A percentile compares a stretch with the other conserved stretches of the same genome.
Evolutionary conservation across 2,329 filamentous ascomycete genomes (phyloP).

Genomic region (Apiospora aurea): DNA sequence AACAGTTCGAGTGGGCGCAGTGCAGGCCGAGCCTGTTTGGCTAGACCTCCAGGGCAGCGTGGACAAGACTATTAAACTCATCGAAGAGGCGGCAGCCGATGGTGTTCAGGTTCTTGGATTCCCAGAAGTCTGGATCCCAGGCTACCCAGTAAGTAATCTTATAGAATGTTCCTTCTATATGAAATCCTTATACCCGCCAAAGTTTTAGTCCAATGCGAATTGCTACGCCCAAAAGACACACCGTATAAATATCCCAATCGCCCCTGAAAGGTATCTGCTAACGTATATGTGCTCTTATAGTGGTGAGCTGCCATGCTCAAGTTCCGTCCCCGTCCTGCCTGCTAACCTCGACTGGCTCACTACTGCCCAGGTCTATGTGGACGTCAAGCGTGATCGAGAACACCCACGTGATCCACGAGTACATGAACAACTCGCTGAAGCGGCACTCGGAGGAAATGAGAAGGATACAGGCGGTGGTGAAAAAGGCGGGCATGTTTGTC

Average conservation of each 20-base stretch:
- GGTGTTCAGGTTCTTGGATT: constrained; percentile 61
- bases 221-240: background rate
- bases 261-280: background rate
- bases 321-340: background rate
- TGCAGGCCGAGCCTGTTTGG: constrained; percentile 67
- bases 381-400: constrained; percentile 50
- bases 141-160: constrained; percentile 19
- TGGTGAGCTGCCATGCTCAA: constrained; percentile 21
- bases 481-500: constrained; percentile 52
- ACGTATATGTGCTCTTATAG: constrained; percentile 16
- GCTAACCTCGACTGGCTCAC: constrained; percentile 38
- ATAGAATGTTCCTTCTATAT: background rate
- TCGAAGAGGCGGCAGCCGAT: constrained; percentile 60
- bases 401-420: constrained; percentile 46
- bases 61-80: constrained; percentile 63
- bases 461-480: constrained; percentile 48
- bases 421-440: constrained; percentile 44
- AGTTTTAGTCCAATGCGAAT: background rate
- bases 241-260: background rate
- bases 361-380: constrained; percentile 44
- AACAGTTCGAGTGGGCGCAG: constrained; percentile 51
- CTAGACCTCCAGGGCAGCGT: constrained; percentile 62
- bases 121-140: constrained; percentile 53
- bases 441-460: constrained; percentile 52
- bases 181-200: background rate